Evolutionary conservation across 2,329 filamentous ascomycete species (phyloP).

Genomic region (Penicillium sp.): DNA sequence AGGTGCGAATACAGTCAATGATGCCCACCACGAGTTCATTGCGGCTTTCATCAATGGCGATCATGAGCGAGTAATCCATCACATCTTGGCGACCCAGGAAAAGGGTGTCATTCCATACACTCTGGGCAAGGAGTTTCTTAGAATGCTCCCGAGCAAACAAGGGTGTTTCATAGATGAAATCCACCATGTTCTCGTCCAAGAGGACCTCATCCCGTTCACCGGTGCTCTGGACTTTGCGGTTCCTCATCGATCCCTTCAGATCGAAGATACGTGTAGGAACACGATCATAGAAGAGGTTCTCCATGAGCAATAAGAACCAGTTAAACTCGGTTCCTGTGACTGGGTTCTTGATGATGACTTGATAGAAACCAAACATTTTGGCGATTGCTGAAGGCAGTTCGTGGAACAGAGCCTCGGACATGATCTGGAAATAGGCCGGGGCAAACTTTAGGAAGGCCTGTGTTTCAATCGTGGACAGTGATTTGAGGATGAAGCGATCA

Average conservation of each 20-base stretch:
- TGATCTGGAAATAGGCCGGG: conserved; percentile 95
- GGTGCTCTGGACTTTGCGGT: conserved; percentile 93
- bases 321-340: conserved; percentile 90
- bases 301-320: conserved; percentile 91
- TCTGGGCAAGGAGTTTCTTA: conserved; percentile 86
- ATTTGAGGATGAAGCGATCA: conserved; percentile 90
- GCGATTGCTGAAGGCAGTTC: conserved; percentile 94
- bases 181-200: conserved; percentile 97
- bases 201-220: conserved; percentile 96
- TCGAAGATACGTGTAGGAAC: conserved; percentile 89
- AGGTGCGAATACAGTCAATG: conserved; percentile 97
- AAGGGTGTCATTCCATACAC: conserved; percentile 96
- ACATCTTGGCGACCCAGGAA: conserved; percentile 94
- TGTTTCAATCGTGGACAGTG: conserved; percentile 85
- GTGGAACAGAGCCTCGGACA: conserved; percentile 94
- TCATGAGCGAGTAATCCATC: conserved; percentile 99
- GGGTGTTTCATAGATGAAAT: conserved; percentile 97
- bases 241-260: conserved; percentile 97
- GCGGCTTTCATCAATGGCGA: conserved; percentile 86
- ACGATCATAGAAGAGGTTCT: conserved; percentile 97
- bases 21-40: conserved; percentile 96
- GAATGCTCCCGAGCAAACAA: conserved; percentile 94
- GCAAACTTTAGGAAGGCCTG: conserved; percentile 93
- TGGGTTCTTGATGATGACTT: conserved; percentile 95
- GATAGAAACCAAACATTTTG: conserved; percentile 98